Evolutionary conservation across 495 filamentous ascomycete genomes (phyloP).

Genomic region (Pyrenula massariospora): DNA sequence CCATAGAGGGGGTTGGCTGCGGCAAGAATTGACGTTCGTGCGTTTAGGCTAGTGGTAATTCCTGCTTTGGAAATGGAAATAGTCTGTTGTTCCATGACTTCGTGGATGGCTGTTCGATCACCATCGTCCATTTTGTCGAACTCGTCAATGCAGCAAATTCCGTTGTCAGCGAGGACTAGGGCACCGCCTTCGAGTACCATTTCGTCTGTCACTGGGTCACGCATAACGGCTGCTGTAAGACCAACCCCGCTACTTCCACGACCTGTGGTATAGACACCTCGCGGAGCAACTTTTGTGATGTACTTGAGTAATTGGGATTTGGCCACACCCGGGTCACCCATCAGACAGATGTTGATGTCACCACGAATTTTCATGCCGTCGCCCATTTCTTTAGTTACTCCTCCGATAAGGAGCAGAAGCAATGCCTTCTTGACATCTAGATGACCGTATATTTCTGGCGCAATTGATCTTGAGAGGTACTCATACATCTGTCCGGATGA

Average conservation of each 20-base stretch:
- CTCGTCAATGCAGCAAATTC: constrained; percentile 98
- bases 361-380: constrained; percentile 98
- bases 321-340: constrained; percentile 98
- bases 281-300: constrained; percentile 94
- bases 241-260: constrained; percentile 93
- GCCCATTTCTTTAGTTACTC: constrained; percentile 93
- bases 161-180: constrained; percentile 90
- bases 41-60: constrained; percentile 91
- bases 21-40: constrained; percentile 92
- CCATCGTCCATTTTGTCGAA: constrained; percentile 99
- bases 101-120: constrained; percentile 94
- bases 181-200: constrained; percentile 98
- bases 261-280: constrained; percentile 95
- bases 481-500: constrained; percentile 88
- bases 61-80: constrained; percentile 98
- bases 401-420: constrained; percentile 84
- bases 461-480: constrained; percentile 86
- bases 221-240: constrained; percentile 96
- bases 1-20: constrained; percentile 96
- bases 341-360: constrained; percentile 96
- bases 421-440: constrained; percentile 96
- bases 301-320: constrained; percentile 97
- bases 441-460: constrained; percentile 94
- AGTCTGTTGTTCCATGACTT: constrained; percentile 99
- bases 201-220: constrained; percentile 95